Base-by-base conservation (phyloP, 768 basidiomycete species). In the Neoboletus magnificus region DNA sequence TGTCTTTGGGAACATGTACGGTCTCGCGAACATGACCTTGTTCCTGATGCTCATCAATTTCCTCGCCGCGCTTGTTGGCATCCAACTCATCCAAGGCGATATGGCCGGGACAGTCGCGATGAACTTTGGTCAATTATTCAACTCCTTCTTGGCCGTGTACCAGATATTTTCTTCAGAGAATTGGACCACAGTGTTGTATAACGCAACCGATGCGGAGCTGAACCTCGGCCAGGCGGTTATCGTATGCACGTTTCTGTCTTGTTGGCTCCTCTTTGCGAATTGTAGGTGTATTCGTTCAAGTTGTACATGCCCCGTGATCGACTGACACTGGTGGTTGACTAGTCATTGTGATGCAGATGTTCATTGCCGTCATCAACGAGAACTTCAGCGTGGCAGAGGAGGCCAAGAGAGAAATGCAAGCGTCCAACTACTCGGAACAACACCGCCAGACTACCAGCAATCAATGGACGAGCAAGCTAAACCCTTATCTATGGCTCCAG, bases 311-410 rank as follows among this genome's bases (percentile, higher is more conserved):
- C 16, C 18, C 3, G 7, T 15, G 44, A 48, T 32, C 4, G 18
- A 11, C 50, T 61, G 36, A 63, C 45, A 35, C 15, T 41, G 45
- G 53, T 27, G 56, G 27, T 46, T 60, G 37, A 53, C 40, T 55
- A 95, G 94, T 93, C 77, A 91, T 96, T 63, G 79, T 96, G 10
- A 70, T 96, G 47, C 93, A 96, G 67, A 89, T 98, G 86, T 97
- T 98, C 76, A 91, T 98, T 64, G 96, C 96, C 33, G 93, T 96
- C 43, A 93, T 97, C 77, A 91, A 94, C 65, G 93, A 95, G 77
- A 96, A 95, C 71, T 98, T 98, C 63, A 79, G 86, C 23, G 84
- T 97, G 6, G 93, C 93, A 0, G 96, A 98, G 65, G 92, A 95
- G 66, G 81, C 85, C 27, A 98, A 98, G 76, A 84, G 87, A 50